phyloP scores from a whole-genome alignment of 352 stramenopile species.

The Phytophthora sp. region DNA sequence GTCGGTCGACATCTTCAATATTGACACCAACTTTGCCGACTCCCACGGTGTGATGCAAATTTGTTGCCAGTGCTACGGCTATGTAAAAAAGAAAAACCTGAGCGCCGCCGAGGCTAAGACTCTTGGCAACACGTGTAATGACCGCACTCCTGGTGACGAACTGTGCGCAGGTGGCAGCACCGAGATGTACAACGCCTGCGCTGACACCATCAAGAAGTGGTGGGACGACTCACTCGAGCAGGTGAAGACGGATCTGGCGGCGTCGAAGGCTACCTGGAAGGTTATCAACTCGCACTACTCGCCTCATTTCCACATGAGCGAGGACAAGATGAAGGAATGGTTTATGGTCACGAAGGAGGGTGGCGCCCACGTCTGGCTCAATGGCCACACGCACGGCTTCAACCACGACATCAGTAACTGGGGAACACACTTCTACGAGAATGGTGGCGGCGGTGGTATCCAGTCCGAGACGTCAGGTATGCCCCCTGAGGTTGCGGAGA shows the following conservation, averaged over 20 bases:
- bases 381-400: conserved; percentile 89
- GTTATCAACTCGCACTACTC: conserved; percentile 92
- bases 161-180: conserved; percentile 70
- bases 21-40: conserved; percentile 88
- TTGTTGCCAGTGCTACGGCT: conserved; percentile 90
- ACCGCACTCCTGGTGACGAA: conserved; percentile 62
- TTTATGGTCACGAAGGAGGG: conserved; percentile 84
- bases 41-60: conserved; percentile 87
- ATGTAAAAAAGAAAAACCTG: conserved; percentile 71
- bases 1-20: conserved; percentile 89
- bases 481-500: conserved; percentile 71
- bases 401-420: conserved; percentile 88
- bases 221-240: conserved; percentile 76
- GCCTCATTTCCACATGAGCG: conserved; percentile 89
- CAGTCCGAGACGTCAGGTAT: conserved; percentile 84
- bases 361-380: conserved; percentile 81
- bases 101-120: conserved; percentile 50
- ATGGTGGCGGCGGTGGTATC: conserved; percentile 86
- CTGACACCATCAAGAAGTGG: conserved; percentile 78
- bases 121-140: conserved; percentile 77
- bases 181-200: conserved; percentile 82
- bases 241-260: conserved; percentile 70
- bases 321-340: conserved; percentile 90
- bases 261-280: conserved; percentile 85
- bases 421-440: conserved; percentile 90